Conservation (phyloP, 78 protist species). For the Paratrimastix pyriformis region DNA sequence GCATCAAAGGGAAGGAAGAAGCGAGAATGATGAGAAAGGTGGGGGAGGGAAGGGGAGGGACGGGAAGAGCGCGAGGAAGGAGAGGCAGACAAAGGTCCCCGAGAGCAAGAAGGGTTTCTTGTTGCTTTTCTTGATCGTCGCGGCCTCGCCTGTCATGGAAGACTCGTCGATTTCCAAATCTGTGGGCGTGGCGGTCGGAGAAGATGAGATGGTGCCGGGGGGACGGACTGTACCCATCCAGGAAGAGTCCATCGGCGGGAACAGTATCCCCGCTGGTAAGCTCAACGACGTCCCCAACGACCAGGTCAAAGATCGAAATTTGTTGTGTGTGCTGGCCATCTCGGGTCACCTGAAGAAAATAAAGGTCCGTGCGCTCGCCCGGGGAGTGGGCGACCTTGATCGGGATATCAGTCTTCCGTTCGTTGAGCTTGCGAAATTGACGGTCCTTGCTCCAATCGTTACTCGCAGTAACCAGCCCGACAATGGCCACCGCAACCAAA, state of each 20-base stretch:
- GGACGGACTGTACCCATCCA: slow-evolving; percentile 15
- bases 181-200: too few species aligned
- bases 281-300: slow-evolving; percentile 82
- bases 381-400: background rate
- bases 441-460: slow-evolving; percentile 37
- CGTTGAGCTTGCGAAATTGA: slow-evolving; percentile 23
- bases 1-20: background rate
- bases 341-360: slow-evolving; percentile 6
- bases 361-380: too few species aligned
- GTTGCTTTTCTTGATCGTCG: slow-evolving; percentile 30
- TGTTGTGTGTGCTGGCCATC: background rate
- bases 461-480: slow-evolving; percentile 24
- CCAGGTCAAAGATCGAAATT: slow-evolving; percentile 45
- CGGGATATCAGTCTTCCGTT: background rate
- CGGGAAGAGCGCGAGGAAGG: too few species aligned
- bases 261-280: slow-evolving; percentile 51
- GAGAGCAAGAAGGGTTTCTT: slow-evolving; percentile 41
- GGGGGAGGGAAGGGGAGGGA: too few species aligned
- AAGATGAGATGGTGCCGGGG: too few species aligned
- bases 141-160: slow-evolving; percentile 60
- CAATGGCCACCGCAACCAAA: slow-evolving; percentile 44
- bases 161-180: slow-evolving; percentile 54
- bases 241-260: slow-evolving; percentile 60
- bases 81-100: too few species aligned
- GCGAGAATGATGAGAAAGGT: too few species aligned